phyloP scores from a whole-genome alignment of 2,329 filamentous ascomycete species.

The Penicillium oxalicum region DNA sequence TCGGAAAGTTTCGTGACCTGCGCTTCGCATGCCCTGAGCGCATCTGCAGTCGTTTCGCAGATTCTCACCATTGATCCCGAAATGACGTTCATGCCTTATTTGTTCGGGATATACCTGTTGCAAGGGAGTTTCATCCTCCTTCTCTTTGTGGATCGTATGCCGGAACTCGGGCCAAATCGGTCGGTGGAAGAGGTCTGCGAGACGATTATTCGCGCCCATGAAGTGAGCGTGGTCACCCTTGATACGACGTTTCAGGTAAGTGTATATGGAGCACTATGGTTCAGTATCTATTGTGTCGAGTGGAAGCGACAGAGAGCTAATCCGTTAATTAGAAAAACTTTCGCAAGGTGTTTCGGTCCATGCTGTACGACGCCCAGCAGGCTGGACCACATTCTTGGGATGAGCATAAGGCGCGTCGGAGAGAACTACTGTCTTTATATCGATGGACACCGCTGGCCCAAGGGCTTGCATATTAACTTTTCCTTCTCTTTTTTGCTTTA shows the following conservation, averaged over 20 bases:
- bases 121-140: conserved; percentile 49
- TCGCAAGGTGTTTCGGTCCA: conserved; percentile 48
- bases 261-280: neutral
- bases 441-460: conserved; percentile 40
- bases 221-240: conserved; percentile 48
- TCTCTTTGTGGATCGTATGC: conserved; percentile 47
- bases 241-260: conserved; percentile 47
- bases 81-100: conserved; percentile 49
- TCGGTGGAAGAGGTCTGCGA: conserved; percentile 47
- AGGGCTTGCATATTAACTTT: conserved; percentile 10
- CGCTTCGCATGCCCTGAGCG: conserved; percentile 45
- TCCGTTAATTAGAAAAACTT: conserved; percentile 44
- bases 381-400: conserved; percentile 38
- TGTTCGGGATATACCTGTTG: conserved; percentile 49
- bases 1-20: conserved; percentile 43
- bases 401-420: conserved; percentile 42
- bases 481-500: neutral
- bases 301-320: neutral
- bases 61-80: conserved; percentile 48
- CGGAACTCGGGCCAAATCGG: conserved; percentile 42
- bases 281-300: too few species aligned
- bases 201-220: conserved; percentile 47
- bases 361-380: conserved; percentile 45
- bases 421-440: conserved; percentile 49
- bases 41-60: conserved; percentile 42